phyloP scores from a whole-genome alignment of 1,284 basidiomycete genomes.

The Puccinia novopanici region DNA sequence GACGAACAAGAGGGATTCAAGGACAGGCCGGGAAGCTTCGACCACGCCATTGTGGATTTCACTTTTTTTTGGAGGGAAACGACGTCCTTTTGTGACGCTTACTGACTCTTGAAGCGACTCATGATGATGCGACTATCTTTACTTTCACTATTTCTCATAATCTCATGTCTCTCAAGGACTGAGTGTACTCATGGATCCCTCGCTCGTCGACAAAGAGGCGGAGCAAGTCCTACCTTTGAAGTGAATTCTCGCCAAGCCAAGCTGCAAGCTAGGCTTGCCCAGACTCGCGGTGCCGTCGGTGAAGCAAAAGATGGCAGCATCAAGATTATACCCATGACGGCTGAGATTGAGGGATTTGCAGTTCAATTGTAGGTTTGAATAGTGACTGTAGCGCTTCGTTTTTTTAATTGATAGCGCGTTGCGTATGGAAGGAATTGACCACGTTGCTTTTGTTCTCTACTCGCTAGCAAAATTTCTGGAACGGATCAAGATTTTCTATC shows the following conservation, averaged over 20 bases:
- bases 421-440: not conserved
- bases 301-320: slow-evolving; percentile 15
- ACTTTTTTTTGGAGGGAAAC: not conserved
- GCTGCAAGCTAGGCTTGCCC: slow-evolving; percentile 35
- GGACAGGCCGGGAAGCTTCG: not conserved
- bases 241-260: slow-evolving; percentile 7
- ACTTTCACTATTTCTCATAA: not conserved
- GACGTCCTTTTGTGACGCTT: not conserved
- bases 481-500: slow-evolving; percentile 1
- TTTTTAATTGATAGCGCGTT: not conserved
- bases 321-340: slow-evolving; percentile 44
- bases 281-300: slow-evolving; percentile 19
- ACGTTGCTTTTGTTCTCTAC: not conserved
- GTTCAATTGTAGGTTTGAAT: slow-evolving; percentile 43
- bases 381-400: not conserved
- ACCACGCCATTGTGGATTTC: not conserved
- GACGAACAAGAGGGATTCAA: not conserved
- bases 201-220: slow-evolving; percentile 37
- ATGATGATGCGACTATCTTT: slow-evolving; percentile 3
- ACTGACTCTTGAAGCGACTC: not conserved
- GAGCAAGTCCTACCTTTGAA: slow-evolving; percentile 35
- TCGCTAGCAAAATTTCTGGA: slow-evolving; percentile 35
- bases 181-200: not conserved
- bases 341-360: slow-evolving; percentile 37
- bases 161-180: not conserved